These are phyloP conservation scores for Suillus paluster DNA, from an alignment of 768 basidiomycete species.

Conservation along the genomic window DNA sequence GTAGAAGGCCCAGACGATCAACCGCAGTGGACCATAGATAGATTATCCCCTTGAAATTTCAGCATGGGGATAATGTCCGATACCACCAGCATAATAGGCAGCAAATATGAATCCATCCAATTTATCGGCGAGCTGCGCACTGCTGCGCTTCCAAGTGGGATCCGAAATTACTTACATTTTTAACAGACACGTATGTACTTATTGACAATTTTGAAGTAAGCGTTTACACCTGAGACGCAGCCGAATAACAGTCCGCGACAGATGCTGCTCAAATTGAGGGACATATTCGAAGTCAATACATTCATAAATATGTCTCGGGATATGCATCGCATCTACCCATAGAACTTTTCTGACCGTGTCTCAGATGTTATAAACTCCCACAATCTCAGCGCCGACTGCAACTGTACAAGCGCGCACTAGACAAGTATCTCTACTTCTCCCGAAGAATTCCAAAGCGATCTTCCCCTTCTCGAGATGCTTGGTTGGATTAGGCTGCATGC, in stretches of 20 bases:
- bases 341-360: no score
- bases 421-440: no score
- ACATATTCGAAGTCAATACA: no score
- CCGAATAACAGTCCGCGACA: no score
- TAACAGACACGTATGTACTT: not conserved
- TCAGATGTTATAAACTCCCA: no score
- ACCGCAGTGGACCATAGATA: slow-evolving; percentile 75
- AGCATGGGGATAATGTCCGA: not conserved
- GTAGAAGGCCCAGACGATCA: slow-evolving; percentile 49
- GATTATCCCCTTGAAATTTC: slow-evolving; percentile 69
- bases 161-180: not conserved
- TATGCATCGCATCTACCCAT: no score
- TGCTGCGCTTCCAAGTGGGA: not conserved
- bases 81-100: not conserved
- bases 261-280: no score
- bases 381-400: not conserved
- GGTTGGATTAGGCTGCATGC: not conserved
- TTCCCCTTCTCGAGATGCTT: not conserved
- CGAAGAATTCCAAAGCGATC: no score
- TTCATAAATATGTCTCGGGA: no score
- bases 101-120: not conserved
- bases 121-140: not conserved
- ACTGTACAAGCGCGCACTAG: not conserved
- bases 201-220: no score
- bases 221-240: no score